Percentiles rank a stretch among this genome's conserved stretches.
phyloP scores from a whole-genome alignment of 2,329 filamentous ascomycete species.

The Colletotrichum tofieldiae region DNA sequence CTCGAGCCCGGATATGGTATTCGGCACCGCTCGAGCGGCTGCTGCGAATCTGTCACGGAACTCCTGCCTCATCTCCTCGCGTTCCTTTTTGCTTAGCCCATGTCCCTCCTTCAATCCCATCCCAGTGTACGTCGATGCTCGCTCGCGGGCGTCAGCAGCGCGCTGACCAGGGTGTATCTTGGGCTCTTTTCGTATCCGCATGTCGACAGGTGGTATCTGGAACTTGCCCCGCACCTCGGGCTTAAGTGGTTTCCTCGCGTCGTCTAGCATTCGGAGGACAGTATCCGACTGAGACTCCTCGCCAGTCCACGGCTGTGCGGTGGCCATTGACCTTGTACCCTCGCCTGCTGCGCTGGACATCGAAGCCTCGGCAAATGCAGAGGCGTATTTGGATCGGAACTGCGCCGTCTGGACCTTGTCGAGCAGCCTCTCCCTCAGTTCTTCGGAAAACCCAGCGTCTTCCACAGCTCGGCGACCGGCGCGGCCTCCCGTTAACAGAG shows the following conservation, averaged over 20 bases:
- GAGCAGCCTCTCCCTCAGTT: conserved; percentile 72
- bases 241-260: conserved; percentile 80
- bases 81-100: conserved; percentile 79
- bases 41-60: conserved; percentile 87
- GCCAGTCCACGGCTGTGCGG: conserved; percentile 83
- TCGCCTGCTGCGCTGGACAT: conserved; percentile 73
- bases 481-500: conserved; percentile 70
- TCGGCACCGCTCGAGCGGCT: conserved; percentile 80
- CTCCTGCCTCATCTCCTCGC: conserved; percentile 78
- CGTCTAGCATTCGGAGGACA: conserved; percentile 87
- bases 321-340: conserved; percentile 78
- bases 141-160: conserved; percentile 70
- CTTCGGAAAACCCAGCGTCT: conserved; percentile 75
- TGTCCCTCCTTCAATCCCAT: conserved; percentile 62
- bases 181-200: conserved; percentile 62
- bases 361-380: conserved; percentile 64
- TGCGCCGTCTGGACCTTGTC: conserved; percentile 70
- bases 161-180: conserved; percentile 62
- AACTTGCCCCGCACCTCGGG: conserved; percentile 64
- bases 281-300: conserved; percentile 82
- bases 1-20: conserved; percentile 82
- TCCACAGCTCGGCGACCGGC: conserved; percentile 73
- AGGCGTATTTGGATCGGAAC: conserved; percentile 66
- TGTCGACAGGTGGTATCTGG: conserved; percentile 65
- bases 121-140: conserved; percentile 66